phyloP scores from a whole-genome alignment of 305 asterid genomes.

The Euphrasia arctica region DNA sequence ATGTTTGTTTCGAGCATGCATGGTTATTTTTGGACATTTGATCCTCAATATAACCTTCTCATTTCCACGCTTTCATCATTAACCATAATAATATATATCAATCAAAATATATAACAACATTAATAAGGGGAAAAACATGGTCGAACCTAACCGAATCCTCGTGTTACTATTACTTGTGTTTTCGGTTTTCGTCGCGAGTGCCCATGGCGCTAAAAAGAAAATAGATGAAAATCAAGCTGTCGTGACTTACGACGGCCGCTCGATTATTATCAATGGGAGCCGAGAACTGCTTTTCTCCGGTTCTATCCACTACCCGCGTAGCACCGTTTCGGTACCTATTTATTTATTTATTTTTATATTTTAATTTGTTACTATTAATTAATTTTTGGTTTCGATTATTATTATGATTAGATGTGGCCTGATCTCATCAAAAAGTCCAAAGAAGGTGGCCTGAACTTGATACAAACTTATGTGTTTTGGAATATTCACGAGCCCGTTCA shows the following conservation, averaged over 20 bases:
- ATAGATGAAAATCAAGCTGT: slow-evolving; percentile 15
- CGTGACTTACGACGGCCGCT: slow-evolving; percentile 60
- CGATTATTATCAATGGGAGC: slow-evolving; percentile 61
- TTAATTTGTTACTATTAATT: neutral
- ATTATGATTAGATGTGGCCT: slow-evolving; percentile 59
- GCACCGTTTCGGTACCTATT: slow-evolving; percentile 32
- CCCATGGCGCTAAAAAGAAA: slow-evolving; percentile 17
- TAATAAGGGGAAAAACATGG: slow-evolving; percentile 8
- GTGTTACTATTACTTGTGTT: slow-evolving; percentile 16
- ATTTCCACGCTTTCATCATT: neutral
- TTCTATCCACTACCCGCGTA: slow-evolving; percentile 66
- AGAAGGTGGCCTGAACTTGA: slow-evolving; percentile 63
- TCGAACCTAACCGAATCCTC: neutral
- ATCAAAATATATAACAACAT: neutral
- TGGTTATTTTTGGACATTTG: neutral
- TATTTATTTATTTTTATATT: slow-evolving; percentile 24
- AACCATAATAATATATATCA: neutral
- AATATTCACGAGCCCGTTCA: slow-evolving; percentile 77
- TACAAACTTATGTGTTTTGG: slow-evolving; percentile 87
- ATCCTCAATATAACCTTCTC: slow-evolving; percentile 8
- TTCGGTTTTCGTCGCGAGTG: slow-evolving; percentile 21
- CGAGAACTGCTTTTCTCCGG: slow-evolving; percentile 59
- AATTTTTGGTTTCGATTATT: too few species aligned
- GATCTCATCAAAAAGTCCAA: slow-evolving; percentile 58
- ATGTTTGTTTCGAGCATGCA: slow-evolving; percentile 16